Conservation (phyloP, 371 early-diverging fungal species). For the Mucor mucedo region DNA sequence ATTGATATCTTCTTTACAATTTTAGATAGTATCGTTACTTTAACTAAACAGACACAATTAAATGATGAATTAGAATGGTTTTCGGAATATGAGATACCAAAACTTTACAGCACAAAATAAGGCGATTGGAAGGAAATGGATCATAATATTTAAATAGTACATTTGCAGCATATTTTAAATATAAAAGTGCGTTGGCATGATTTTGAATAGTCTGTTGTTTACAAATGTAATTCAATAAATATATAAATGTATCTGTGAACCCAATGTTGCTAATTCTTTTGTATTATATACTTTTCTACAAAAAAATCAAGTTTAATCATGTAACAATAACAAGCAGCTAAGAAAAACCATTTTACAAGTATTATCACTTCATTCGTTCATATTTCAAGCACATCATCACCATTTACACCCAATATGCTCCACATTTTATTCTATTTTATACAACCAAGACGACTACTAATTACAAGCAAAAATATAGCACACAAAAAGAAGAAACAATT, state of each 20-base stretch:
- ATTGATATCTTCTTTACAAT: constrained; percentile 7
- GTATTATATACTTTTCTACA: too few relatives aligned
- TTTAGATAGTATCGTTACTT: constrained; percentile 12
- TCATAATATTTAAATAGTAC: constrained; percentile 8
- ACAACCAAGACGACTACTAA: constrained; percentile 4
- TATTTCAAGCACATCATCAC: not conserved
- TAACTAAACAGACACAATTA: constrained; percentile 27
- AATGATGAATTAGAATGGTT: constrained; percentile 29
- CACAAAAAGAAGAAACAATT: constrained; percentile 7
- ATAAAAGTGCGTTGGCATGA: constrained; percentile 1
- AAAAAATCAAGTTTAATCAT: too few relatives aligned
- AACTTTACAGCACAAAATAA: constrained; percentile 14
- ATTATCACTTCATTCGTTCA: too few relatives aligned
- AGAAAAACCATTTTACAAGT: too few relatives aligned
- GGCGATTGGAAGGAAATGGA: constrained; percentile 16
- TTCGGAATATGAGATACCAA: constrained; percentile 11
- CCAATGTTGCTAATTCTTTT: too few relatives aligned
- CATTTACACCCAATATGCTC: not conserved
- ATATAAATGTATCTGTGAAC: not conserved
- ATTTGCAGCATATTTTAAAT: constrained; percentile 8
- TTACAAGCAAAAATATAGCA: not conserved
- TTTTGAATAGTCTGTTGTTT: not conserved
- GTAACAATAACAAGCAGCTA: too few relatives aligned
- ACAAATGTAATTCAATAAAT: not conserved
- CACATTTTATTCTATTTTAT: not conserved